A percentile compares a stretch with the other conserved stretches of the same genome.
Conservation (phyloP, 805 yeast genomes). For the Pichia exigua region DNA sequence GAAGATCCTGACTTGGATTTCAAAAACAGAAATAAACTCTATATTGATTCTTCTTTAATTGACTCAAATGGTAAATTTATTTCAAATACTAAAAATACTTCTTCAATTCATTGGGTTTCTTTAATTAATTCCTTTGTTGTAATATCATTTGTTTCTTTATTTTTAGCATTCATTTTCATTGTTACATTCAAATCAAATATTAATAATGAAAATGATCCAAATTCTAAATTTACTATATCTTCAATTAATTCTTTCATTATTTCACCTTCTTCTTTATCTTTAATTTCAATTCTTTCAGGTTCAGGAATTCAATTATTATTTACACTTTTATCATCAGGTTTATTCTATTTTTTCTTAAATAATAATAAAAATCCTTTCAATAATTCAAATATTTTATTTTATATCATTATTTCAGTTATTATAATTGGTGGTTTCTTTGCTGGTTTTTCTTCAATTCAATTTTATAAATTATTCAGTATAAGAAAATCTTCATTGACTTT, state of each 20-base stretch:
- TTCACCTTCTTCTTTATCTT: constrained; percentile 40
- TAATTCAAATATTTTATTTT: constrained; percentile 9
- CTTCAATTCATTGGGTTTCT: constrained; percentile 67
- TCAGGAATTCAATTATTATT: constrained; percentile 70
- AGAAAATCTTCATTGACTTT: constrained; percentile 27
- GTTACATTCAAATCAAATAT: constrained; percentile 48
- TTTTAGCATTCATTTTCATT: constrained; percentile 58
- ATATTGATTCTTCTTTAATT: constrained; percentile 31
- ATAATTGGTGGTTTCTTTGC: constrained; percentile 67
- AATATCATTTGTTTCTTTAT: constrained; percentile 49
- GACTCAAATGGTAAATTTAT: constrained; percentile 6
- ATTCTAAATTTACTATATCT: background rate
- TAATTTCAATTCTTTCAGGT: constrained; percentile 53
- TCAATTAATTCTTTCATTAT: constrained; percentile 28
- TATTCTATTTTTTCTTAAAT: constrained; percentile 39
- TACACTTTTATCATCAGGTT: constrained; percentile 53
- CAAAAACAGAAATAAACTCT: constrained; percentile 67
- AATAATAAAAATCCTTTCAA: constrained; percentile 36
- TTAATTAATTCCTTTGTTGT: constrained; percentile 64
- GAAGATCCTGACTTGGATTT: constrained; percentile 64
- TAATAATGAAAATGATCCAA: constrained; percentile 3
- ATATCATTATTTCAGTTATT: constrained; percentile 52
- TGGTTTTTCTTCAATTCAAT: constrained; percentile 61
- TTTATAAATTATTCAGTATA: constrained; percentile 47
- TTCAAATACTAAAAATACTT: constrained; percentile 29